A percentile compares a stretch with the other conserved stretches of the same genome.
These are phyloP conservation scores for Monascus ruber DNA, from an alignment of 2,329 filamentous ascomycete species.

Conservation along the genomic window DNA sequence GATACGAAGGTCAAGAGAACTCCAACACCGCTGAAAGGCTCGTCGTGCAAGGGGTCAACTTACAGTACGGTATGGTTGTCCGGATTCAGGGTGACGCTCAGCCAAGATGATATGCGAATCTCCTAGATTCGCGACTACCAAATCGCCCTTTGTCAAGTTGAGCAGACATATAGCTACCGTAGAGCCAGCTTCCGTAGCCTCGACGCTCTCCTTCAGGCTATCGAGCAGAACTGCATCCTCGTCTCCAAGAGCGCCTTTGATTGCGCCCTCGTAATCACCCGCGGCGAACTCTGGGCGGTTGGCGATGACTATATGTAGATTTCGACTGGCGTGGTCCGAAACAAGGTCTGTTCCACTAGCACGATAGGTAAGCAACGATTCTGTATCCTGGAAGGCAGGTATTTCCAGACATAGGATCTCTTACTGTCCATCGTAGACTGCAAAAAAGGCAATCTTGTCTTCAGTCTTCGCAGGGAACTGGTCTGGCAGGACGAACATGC, in stretches of 20 bases:
- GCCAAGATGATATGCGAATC: constrained; percentile 25
- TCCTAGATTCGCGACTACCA: constrained; percentile 23
- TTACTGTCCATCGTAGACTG: constrained; percentile 26
- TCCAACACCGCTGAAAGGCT: no score
- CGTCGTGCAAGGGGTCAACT: background rate
- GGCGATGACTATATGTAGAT: constrained; percentile 15
- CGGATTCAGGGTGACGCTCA: constrained; percentile 16
- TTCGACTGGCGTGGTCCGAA: constrained; percentile 20
- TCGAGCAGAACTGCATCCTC: constrained; percentile 19
- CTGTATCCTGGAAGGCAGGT: background rate
- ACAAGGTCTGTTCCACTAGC: constrained; percentile 20
- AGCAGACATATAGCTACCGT: constrained; percentile 23
- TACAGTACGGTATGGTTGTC: constrained; percentile 15
- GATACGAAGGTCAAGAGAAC: background rate
- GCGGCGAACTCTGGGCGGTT: constrained; percentile 18
- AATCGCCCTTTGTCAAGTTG: constrained; percentile 19
- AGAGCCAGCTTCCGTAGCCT: constrained; percentile 20
- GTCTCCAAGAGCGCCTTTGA: constrained; percentile 17
- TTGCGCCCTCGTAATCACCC: constrained; percentile 19
- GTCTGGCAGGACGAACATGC: constrained; percentile 16
- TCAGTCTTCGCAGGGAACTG: constrained; percentile 17
- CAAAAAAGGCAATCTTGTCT: constrained; percentile 20
- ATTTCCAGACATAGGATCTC: constrained; percentile 1
- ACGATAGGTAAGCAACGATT: background rate
- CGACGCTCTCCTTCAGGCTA: constrained; percentile 11